Evolutionary conservation across 1,284 basidiomycete species (phyloP).

Genomic region (Ustilago bromivora): DNA sequence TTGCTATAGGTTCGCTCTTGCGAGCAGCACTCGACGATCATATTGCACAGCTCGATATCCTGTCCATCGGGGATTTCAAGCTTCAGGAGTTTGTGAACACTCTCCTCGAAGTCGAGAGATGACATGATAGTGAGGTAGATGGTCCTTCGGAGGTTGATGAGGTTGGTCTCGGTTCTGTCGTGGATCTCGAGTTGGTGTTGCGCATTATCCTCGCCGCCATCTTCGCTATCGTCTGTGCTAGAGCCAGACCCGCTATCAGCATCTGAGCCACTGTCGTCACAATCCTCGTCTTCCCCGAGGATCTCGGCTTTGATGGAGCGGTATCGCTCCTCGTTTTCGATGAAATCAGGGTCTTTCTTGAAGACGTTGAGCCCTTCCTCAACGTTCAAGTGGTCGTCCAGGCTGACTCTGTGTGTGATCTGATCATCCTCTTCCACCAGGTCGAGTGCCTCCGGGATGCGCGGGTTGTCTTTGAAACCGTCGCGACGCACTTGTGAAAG

Average conservation of each 20-base stretch:
- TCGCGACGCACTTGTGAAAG: conserved; percentile 83
- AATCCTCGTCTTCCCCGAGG: conserved; percentile 75
- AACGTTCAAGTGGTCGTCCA: conserved; percentile 92
- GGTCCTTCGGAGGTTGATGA: conserved; percentile 91
- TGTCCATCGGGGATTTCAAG: conserved; percentile 90
- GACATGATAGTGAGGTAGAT: conserved; percentile 98
- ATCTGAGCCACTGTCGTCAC: conserved; percentile 36
- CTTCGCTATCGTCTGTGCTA: conserved; percentile 73
- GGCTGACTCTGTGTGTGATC: conserved; percentile 90
- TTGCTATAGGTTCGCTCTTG: conserved; percentile 96
- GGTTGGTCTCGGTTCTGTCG: conserved; percentile 92
- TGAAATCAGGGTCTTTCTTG: conserved; percentile 89
- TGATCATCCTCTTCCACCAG: conserved; percentile 93
- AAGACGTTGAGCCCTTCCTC: conserved; percentile 96
- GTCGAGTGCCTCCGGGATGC: conserved; percentile 91
- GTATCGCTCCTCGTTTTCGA: conserved; percentile 94
- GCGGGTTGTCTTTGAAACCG: conserved; percentile 97
- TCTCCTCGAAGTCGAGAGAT: conserved; percentile 85
- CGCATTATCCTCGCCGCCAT: conserved; percentile 73
- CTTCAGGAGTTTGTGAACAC: conserved; percentile 96
- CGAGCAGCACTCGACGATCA: conserved; percentile 99
- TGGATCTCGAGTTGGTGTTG: conserved; percentile 78
- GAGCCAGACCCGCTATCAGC: conserved; percentile 42
- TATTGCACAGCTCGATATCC: conserved; percentile 96
- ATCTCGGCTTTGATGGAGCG: conserved; percentile 92